Base-by-base conservation (phyloP, 495 filamentous ascomycete genomes). In the Friedmanniomyces endolithicus region DNA sequence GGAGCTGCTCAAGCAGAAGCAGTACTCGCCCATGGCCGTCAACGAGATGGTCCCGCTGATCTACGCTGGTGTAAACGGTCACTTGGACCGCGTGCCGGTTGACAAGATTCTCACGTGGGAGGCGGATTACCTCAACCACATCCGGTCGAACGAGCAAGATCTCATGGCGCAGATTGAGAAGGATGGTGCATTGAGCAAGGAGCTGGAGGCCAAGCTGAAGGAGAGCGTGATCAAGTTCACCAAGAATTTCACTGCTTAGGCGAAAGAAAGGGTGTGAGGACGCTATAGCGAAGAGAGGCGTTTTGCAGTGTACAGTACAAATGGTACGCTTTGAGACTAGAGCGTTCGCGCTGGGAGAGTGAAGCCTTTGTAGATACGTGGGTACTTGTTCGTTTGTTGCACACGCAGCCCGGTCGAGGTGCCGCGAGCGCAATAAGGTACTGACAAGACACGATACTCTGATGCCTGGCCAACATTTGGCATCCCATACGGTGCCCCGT, bases 11-110 rank as follows among this genome's bases (percentile, higher is more conserved):
- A 98, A 96, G 85, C 92, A 98, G 80, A 96, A 95, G 85, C 92
- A 98, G 78, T 98, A 97, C 82, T 83, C 82, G 35, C 92, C 92
- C 65, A 97, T 97, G 92, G 86, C 88, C 65, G 92, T 97, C 64
- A 87, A 90, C 78, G 92, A 97, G 76, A 96, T 97, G 89, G 92
- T 98, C 77, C 92, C 92, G 61, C 83, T 98, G 59, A 97, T 98
- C 79, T 98, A 84, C 76, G 92, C 92, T 65, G 92, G 92, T 90
- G 88, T 98, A 74, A 98, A 98, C 73, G 92, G 92, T 75, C 77
- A 79, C 75, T 83, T 96, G 59, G 90, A 96, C 76, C 71, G 61
- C 60, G 80, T 96, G 61, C 90, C 90, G 56, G 90, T 95, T 63
- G 70, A 60, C 76, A 90, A 86, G 81, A 83, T 96, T 68, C 81